phyloP scores from a whole-genome alignment of 2,329 filamentous ascomycete genomes.

The Epichloe typhina region DNA sequence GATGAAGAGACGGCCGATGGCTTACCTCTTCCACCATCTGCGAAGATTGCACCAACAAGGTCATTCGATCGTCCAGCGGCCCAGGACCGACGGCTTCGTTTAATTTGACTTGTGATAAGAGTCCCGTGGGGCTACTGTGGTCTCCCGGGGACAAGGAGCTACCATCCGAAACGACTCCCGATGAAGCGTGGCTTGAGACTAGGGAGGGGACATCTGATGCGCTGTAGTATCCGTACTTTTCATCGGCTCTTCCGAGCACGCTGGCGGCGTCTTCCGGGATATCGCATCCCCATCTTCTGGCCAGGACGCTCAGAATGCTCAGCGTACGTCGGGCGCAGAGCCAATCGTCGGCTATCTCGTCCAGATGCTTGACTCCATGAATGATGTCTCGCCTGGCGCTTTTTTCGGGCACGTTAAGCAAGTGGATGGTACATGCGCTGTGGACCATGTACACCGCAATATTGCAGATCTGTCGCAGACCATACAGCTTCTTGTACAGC shows the following conservation, averaged over 20 bases:
- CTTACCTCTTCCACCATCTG: slow-evolving; percentile 2
- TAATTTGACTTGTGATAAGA: slow-evolving; percentile 17
- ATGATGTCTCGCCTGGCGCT: slow-evolving; percentile 80
- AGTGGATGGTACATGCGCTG: slow-evolving; percentile 85
- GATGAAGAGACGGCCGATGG: not conserved
- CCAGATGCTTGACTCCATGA: slow-evolving; percentile 79
- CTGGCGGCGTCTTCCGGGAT: slow-evolving; percentile 70
- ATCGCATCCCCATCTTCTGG: slow-evolving; percentile 79
- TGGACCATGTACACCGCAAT: slow-evolving; percentile 93
- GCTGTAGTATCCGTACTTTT: slow-evolving; percentile 63
- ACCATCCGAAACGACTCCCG: slow-evolving; percentile 17
- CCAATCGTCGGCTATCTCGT: slow-evolving; percentile 95
- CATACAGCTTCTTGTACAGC: slow-evolving; percentile 84
- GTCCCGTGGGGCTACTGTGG: slow-evolving; percentile 20
- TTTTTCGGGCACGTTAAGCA: slow-evolving; percentile 82
- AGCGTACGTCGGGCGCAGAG: slow-evolving; percentile 76
- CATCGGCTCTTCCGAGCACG: slow-evolving; percentile 65
- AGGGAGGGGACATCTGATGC: slow-evolving; percentile 49
- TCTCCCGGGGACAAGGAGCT: slow-evolving; percentile 14
- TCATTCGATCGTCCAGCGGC: slow-evolving; percentile 6
- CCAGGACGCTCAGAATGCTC: slow-evolving; percentile 70
- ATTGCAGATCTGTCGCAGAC: slow-evolving; percentile 87
- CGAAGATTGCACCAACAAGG: slow-evolving; percentile 7
- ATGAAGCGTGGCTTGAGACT: slow-evolving; percentile 19
- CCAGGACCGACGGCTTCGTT: slow-evolving; percentile 3